Evolutionary conservation across 1,284 basidiomycete species (phyloP), one percentile per base, ranked within the genome.

Genomic region (Violaceomyces palustris): DNA sequence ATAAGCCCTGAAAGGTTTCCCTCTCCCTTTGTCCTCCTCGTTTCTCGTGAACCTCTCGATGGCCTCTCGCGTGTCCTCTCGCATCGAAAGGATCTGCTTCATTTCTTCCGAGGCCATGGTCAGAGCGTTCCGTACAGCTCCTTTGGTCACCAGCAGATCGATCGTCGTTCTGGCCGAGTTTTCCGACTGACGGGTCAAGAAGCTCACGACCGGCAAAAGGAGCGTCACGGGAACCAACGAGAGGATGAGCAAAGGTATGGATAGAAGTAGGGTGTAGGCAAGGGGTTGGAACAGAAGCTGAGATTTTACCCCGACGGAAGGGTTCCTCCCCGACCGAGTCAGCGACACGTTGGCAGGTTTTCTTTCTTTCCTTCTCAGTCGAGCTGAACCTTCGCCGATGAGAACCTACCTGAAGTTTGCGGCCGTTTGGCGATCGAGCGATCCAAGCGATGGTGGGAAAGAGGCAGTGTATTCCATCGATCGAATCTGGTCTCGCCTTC

Each of bases 371-470:
- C n/a, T n/a, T n/a, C n/a, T n/a, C n/a, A n/a, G n/a, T n/a, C n/a
- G n/a, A n/a, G n/a, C n/a, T n/a, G n/a, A n/a, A n/a, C n/a, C n/a
- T n/a, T n/a, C n/a, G n/a, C n/a, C n/a, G n/a, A n/a, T n/a, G n/a
- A n/a, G n/a, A n/a, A 24, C 40, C 24, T 37, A 42, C 40, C 30
- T 29, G 25, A 25, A 68, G 40, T 23, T 32, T 32, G 0, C 38
- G 24, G 17, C 57, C 66, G 30, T 64, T 68, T 9, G 64, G 61
- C 12, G 63, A 58, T 7, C 42, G 25, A 3, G 46, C 56, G 25
- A 68, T 64, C 46, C 61, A 50, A 27, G 46, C 45, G 18, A 68
- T 15, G 12, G 64, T 58, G 1, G 66, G 66, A 19, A 68, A 68
- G 27, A 68, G 42, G 23, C 55, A 30, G 30, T 68, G 64, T 33